Evolutionary conservation across 495 filamentous ascomycete species (phyloP).

Genomic region (Bacidia gigantensis): DNA sequence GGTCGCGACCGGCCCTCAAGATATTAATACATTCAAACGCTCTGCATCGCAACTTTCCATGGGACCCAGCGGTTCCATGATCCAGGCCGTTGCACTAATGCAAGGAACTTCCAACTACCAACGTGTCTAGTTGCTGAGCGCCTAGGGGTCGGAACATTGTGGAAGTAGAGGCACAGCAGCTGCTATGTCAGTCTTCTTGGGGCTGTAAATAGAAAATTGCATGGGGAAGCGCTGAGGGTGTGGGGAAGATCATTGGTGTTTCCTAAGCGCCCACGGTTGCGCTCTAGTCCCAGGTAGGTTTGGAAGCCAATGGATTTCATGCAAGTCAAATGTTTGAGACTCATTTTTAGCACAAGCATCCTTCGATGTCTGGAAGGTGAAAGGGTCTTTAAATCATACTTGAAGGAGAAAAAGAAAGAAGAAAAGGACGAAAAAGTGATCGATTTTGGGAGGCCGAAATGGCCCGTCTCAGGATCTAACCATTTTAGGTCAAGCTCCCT

Average conservation of each 20-base stretch:
- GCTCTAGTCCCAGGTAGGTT: not conserved
- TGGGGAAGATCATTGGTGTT: conserved; percentile 10
- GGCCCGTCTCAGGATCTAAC: no score
- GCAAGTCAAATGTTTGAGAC: no score
- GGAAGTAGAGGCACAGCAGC: not conserved
- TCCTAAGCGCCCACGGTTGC: conserved; percentile 15
- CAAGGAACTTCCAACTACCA: conserved; percentile 3
- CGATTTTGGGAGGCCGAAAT: no score
- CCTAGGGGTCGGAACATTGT: not conserved
- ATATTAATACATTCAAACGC: conserved; percentile 20
- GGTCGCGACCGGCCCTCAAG: conserved; percentile 21
- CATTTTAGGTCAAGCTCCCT: not conserved
- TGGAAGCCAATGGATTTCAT: not conserved
- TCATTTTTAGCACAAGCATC: not conserved
- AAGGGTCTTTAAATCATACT: not conserved
- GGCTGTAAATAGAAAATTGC: not conserved
- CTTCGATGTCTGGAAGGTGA: not conserved
- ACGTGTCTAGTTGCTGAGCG: not conserved
- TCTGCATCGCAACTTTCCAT: not conserved
- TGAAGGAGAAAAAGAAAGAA: not conserved
- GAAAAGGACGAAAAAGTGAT: not conserved
- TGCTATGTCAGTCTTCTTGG: not conserved
- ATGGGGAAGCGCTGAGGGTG: not conserved
- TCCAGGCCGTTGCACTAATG: conserved; percentile 7
- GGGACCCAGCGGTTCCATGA: conserved; percentile 9